These are phyloP conservation scores for Dillenia turbinata DNA, from an alignment of 164 flowering plant genomes.

Conservation along the genomic window DNA sequence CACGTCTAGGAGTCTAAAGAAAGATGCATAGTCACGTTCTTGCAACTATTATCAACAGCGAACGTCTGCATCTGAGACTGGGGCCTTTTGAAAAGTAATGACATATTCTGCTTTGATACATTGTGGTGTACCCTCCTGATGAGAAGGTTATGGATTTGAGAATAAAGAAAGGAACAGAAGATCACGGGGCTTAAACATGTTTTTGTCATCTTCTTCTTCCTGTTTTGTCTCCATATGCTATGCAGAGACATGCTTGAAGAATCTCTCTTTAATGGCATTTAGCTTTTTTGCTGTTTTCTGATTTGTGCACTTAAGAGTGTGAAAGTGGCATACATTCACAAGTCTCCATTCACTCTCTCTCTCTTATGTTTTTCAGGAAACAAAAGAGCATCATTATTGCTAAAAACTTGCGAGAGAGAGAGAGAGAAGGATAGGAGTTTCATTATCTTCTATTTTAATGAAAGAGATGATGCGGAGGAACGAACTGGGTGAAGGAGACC, in stretches of 20 bases:
- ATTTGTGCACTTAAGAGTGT: neutral
- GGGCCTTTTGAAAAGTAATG: too few relatives aligned
- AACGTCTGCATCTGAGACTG: too few relatives aligned
- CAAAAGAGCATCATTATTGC: neutral
- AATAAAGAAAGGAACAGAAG: constrained; percentile 5
- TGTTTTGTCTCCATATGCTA: neutral
- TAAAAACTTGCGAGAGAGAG: neutral
- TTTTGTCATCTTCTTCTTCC: constrained; percentile 19
- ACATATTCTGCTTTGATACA: too few relatives aligned
- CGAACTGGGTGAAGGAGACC: neutral
- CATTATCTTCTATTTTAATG: neutral
- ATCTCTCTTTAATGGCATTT: constrained; percentile 13
- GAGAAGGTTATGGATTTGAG: too few relatives aligned
- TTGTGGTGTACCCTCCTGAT: too few relatives aligned
- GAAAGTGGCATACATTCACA: constrained; percentile 5
- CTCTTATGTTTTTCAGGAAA: neutral
- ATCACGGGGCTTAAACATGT: constrained; percentile 30
- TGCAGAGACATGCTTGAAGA: neutral
- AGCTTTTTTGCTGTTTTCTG: neutral
- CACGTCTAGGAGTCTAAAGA: too few relatives aligned
- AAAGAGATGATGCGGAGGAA: too few relatives aligned
- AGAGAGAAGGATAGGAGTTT: constrained; percentile 6
- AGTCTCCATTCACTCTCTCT: constrained; percentile 1
- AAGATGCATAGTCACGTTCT: too few relatives aligned
- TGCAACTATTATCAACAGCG: too few relatives aligned